Conservation (phyloP, 345 rosid species). For the Syzygium aqueum region DNA sequence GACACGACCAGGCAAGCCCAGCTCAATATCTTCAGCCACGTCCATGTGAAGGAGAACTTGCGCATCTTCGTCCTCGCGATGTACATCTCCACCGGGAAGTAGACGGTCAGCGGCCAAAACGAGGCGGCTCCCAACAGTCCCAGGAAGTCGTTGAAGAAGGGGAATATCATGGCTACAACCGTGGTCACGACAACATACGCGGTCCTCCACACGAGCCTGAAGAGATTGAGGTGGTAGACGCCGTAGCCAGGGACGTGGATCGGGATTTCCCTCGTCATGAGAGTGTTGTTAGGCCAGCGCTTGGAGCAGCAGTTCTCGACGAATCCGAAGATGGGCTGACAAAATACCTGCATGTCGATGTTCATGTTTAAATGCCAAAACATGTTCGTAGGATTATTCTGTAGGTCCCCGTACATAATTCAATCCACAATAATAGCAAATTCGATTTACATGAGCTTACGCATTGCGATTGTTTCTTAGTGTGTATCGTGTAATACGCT, state of each 20-base stretch:
- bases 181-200: conserved; percentile 51
- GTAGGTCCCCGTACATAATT: neutral
- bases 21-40: conserved; percentile 45
- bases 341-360: conserved; percentile 39
- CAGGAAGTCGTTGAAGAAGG: conserved; percentile 80
- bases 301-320: conserved; percentile 38
- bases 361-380: neutral
- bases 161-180: conserved; percentile 68
- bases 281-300: conserved; percentile 53
- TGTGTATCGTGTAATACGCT: neutral
- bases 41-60: conserved; percentile 57
- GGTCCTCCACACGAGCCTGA: conserved; percentile 75
- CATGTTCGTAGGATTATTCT: neutral
- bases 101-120: conserved; percentile 87
- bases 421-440: neutral
- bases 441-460: neutral
- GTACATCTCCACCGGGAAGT: conserved; percentile 83
- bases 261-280: conserved; percentile 43
- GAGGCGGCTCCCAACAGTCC: conserved; percentile 71
- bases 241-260: conserved; percentile 32
- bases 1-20: conserved; percentile 56
- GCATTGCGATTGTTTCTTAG: neutral
- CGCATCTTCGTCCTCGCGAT: conserved; percentile 38
- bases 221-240: conserved; percentile 32
- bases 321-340: conserved; percentile 60